phyloP scores from a whole-genome alignment of 2,329 filamentous ascomycete genomes.

The Zelopaecilomyces penicillatus region DNA sequence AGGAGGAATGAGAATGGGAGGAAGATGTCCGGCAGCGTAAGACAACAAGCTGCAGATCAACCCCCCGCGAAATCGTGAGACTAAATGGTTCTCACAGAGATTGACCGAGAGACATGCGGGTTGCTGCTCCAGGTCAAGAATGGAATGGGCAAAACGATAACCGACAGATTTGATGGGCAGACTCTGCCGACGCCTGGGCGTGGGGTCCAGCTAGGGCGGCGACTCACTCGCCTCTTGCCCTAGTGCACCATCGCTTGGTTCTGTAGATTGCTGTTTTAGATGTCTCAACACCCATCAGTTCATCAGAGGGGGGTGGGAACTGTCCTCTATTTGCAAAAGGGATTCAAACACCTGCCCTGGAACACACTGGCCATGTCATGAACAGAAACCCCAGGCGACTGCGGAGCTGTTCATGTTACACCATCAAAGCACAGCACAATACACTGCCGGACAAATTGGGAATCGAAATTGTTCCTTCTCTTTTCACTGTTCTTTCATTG shows the following conservation, averaged over 20 bases:
- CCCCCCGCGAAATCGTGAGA: constrained; percentile 22
- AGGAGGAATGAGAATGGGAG: constrained; percentile 28
- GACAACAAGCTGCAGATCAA: constrained; percentile 29
- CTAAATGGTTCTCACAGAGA: constrained; percentile 18
- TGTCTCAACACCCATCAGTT: constrained; percentile 11
- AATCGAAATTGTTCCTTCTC: no score
- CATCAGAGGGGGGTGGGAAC: neutral
- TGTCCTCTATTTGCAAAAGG: no score
- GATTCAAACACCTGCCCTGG: no score
- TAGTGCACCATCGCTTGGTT: constrained; percentile 13
- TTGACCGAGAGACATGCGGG: constrained; percentile 27
- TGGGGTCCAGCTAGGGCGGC: constrained; percentile 5
- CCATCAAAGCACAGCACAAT: no score
- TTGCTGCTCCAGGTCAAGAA: constrained; percentile 20
- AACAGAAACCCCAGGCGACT: no score
- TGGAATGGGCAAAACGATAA: constrained; percentile 23
- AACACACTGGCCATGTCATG: no score
- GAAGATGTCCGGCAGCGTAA: constrained; percentile 23
- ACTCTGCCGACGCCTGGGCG: constrained; percentile 1
- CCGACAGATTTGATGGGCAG: constrained; percentile 19
- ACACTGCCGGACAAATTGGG: no score
- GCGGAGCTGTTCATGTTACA: no score
- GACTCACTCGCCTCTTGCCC: constrained; percentile 5
- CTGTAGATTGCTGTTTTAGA: constrained; percentile 19
- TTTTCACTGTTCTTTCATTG: no score